Evolutionary conservation across 768 basidiomycete genomes (phyloP).

Genomic region (Neoboletus brunneissimus): DNA sequence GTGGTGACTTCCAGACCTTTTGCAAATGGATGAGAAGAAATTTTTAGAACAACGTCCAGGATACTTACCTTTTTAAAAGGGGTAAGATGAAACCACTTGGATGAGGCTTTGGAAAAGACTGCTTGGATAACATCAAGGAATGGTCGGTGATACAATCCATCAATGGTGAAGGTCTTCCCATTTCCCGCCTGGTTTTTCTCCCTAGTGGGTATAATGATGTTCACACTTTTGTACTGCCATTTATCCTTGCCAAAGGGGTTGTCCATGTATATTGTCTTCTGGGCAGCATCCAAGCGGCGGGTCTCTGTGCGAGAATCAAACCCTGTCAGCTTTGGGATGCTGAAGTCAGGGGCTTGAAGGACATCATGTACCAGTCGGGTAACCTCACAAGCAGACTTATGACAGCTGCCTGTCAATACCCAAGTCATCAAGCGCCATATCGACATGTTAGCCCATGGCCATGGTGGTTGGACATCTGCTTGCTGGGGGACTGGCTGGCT

Average conservation of each 20-base stretch:
- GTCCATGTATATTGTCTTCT: background rate
- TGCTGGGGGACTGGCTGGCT: background rate
- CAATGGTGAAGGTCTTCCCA: slow-evolving; percentile 21
- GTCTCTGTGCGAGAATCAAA: background rate
- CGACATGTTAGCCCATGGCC: slow-evolving; percentile 14
- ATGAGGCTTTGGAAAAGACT: slow-evolving; percentile 3
- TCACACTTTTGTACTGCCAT: background rate
- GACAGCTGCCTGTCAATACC: background rate
- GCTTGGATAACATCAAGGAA: slow-evolving; percentile 13
- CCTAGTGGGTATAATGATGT: background rate
- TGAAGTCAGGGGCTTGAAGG: slow-evolving; percentile 6
- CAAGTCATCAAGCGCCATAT: slow-evolving; percentile 10
- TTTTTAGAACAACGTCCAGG: background rate
- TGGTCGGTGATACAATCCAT: slow-evolving; percentile 26
- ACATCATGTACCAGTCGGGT: background rate
- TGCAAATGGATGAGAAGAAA: background rate
- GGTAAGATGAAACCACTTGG: slow-evolving; percentile 20
- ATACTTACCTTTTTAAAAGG: slow-evolving; percentile 22
- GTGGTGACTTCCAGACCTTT: background rate
- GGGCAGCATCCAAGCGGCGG: background rate
- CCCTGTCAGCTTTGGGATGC: background rate
- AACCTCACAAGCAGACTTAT: background rate
- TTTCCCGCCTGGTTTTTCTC: slow-evolving; percentile 1
- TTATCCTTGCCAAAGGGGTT: background rate
- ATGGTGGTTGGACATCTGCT: background rate